Conservation (phyloP, 2,329 filamentous ascomycete genomes). For the Cladophialophora immunda region DNA sequence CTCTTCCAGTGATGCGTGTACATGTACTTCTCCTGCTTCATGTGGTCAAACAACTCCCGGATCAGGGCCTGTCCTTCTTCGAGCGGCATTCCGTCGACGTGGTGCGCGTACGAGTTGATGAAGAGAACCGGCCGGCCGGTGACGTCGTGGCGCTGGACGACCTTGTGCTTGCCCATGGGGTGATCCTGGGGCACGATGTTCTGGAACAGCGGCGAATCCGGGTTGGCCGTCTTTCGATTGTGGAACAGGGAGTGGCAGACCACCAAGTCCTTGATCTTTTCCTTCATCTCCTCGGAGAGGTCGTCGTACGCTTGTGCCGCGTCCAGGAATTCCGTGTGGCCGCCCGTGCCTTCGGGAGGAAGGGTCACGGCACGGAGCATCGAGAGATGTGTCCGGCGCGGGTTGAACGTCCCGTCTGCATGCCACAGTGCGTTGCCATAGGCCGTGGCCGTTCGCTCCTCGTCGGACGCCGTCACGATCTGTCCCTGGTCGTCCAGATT, state of each 20-base stretch:
- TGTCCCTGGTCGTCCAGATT: conserved; percentile 10
- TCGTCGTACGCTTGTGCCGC: conserved; percentile 19
- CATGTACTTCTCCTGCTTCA: background rate
- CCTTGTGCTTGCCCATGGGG: background rate
- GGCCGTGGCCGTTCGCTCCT: background rate
- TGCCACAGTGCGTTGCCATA: background rate
- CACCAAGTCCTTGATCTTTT: conserved; percentile 11
- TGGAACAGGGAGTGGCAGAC: conserved; percentile 12
- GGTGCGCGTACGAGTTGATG: conserved; percentile 1
- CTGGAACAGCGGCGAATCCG: conserved; percentile 4
- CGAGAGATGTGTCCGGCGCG: background rate
- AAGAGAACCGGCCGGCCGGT: background rate
- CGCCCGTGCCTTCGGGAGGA: background rate
- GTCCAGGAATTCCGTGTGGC: conserved; percentile 1
- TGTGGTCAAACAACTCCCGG: background rate
- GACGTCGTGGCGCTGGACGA: background rate
- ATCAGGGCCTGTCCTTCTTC: conserved; percentile 7
- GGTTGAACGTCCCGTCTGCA: background rate
- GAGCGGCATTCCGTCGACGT: background rate
- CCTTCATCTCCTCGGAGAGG: conserved; percentile 18
- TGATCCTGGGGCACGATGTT: background rate
- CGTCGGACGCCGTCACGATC: background rate
- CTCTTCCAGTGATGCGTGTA: background rate
- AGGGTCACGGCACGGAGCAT: background rate
- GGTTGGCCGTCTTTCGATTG: conserved; percentile 16